These are phyloP conservation scores for Fusarium continuum DNA, from an alignment of 2,329 filamentous ascomycete species.

Conservation along the genomic window DNA sequence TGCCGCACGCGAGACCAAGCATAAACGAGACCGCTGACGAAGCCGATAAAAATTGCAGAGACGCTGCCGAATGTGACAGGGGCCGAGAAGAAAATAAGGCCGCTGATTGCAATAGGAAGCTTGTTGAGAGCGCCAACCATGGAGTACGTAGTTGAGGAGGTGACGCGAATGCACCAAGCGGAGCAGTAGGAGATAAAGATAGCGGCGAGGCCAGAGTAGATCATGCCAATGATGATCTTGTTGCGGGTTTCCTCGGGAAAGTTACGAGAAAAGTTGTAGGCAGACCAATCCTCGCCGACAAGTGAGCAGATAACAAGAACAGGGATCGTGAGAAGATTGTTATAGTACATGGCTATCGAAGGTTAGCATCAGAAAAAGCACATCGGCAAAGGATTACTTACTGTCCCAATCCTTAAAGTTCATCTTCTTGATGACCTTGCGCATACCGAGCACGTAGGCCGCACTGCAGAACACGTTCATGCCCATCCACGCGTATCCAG, in stretches of 20 bases:
- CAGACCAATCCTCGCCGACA: slow-evolving; percentile 90
- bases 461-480: slow-evolving; percentile 96
- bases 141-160: slow-evolving; percentile 96
- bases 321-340: slow-evolving; percentile 96
- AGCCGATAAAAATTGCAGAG: slow-evolving; percentile 89
- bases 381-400: slow-evolving; percentile 61
- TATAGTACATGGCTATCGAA: slow-evolving; percentile 94
- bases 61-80: slow-evolving; percentile 93
- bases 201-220: slow-evolving; percentile 90
- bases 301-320: slow-evolving; percentile 85
- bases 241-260: slow-evolving; percentile 87
- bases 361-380: slow-evolving; percentile 44
- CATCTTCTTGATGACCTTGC: slow-evolving; percentile 98
- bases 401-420: slow-evolving; percentile 99
- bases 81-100: slow-evolving; percentile 93
- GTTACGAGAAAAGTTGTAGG: slow-evolving; percentile 82
- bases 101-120: slow-evolving; percentile 91
- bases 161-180: slow-evolving; percentile 97
- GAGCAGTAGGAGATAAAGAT: slow-evolving; percentile 99
- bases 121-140: slow-evolving; percentile 99
- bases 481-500: slow-evolving; percentile 97
- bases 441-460: slow-evolving; percentile 89
- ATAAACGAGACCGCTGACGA: slow-evolving; percentile 92
- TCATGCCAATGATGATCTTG: slow-evolving; percentile 84
- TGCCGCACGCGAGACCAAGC: slow-evolving; percentile 74